These are phyloP conservation scores for Suillus clintonianus DNA, from an alignment of 768 basidiomycete genomes.

Conservation along the genomic window DNA sequence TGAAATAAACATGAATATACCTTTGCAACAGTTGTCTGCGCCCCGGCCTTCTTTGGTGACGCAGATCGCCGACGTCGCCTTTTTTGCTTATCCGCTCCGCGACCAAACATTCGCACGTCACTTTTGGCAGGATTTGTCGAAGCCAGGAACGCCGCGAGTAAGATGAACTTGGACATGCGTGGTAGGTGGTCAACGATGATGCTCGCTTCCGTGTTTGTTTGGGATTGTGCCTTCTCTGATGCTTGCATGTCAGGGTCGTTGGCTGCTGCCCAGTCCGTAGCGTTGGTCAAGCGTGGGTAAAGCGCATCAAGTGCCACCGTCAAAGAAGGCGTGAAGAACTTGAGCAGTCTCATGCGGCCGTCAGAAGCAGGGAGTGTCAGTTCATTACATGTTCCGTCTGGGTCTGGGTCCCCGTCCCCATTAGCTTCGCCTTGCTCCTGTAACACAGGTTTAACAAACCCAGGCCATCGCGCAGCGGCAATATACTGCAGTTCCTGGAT, in stretches of 20 bases:
- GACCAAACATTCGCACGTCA: conserved; percentile 81
- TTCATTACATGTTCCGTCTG: conserved; percentile 14
- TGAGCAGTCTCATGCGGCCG: conserved; percentile 64
- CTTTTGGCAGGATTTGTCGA: conserved; percentile 83
- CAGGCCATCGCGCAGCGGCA: conserved; percentile 79
- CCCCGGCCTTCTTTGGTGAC: conserved; percentile 37
- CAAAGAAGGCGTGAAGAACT: conserved; percentile 64
- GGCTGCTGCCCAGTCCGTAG: conserved; percentile 57
- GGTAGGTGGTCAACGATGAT: conserved; percentile 45
- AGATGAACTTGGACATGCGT: conserved; percentile 70
- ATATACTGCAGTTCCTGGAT: conserved; percentile 74
- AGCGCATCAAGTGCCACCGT: conserved; percentile 64
- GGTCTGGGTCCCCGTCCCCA: conserved; percentile 24
- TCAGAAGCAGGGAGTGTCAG: conserved; percentile 51
- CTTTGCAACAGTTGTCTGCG: conserved; percentile 49
- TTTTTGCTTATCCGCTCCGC: conserved; percentile 68
- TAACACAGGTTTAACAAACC: conserved; percentile 70
- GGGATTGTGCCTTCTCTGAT: not conserved
- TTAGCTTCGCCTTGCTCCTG: conserved; percentile 40
- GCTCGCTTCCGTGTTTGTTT: not conserved
- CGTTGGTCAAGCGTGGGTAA: conserved; percentile 68
- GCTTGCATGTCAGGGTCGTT: conserved; percentile 44
- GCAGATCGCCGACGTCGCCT: conserved; percentile 48
- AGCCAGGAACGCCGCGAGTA: conserved; percentile 78
- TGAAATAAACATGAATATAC: conserved; percentile 24